Conservation (phyloP, 352 stramenopile genomes). For the Phytophthora fragariae region DNA sequence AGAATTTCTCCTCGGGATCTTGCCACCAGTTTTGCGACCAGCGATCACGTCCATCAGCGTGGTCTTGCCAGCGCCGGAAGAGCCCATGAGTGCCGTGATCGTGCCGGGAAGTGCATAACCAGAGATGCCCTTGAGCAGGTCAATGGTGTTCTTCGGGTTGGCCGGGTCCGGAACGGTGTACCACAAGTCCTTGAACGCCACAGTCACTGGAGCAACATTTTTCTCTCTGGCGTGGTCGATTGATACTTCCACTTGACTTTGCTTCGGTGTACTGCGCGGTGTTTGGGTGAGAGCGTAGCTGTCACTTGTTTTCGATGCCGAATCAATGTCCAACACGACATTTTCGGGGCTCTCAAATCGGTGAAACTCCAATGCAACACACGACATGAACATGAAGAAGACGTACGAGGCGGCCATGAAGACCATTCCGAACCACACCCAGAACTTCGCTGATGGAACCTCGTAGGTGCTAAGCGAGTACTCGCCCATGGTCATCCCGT, state of each 20-base stretch:
- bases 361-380: conserved; percentile 15
- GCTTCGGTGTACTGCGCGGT: background rate
- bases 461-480: conserved; percentile 35
- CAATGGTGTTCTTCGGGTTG: background rate
- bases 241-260: too few species aligned
- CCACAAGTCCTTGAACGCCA: conserved; percentile 31
- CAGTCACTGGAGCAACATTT: background rate
- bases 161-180: conserved; percentile 21
- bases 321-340: background rate
- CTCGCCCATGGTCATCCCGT: conserved; percentile 33
- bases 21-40: conserved; percentile 91
- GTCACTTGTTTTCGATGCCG: background rate
- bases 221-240: background rate
- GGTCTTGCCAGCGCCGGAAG: conserved; percentile 91
- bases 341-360: conserved; percentile 26
- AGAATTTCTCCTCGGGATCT: conserved; percentile 85
- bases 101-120: conserved; percentile 57
- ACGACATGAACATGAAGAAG: conserved; percentile 22
- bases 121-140: conserved; percentile 67
- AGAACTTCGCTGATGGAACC: conserved; percentile 34
- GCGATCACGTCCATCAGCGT: conserved; percentile 96
- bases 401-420: conserved; percentile 33
- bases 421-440: conserved; percentile 33
- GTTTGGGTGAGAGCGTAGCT: conserved; percentile 4
- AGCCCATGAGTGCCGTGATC: conserved; percentile 79